phyloP scores from a whole-genome alignment of 2,329 filamentous ascomycete species.

The Colletotrichum filicis region DNA sequence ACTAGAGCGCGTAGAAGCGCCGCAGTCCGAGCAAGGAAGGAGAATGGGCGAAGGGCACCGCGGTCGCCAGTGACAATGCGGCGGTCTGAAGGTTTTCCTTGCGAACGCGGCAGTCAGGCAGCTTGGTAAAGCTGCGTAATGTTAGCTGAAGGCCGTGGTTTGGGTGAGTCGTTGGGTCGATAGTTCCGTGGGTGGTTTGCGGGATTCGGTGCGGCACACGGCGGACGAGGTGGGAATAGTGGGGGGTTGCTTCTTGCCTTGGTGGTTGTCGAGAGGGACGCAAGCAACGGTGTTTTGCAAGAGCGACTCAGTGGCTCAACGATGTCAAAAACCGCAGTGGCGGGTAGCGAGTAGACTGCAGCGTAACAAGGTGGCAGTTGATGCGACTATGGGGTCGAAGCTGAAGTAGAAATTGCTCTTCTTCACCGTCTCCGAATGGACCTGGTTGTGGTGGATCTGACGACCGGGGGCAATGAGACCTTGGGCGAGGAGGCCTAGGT shows the following conservation, averaged over 20 bases:
- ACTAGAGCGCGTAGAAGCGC: not conserved
- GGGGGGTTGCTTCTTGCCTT: not conserved
- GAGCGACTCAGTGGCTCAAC: not conserved
- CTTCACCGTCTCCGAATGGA: slow-evolving; percentile 6
- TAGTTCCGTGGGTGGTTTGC: not conserved
- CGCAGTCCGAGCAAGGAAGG: not conserved
- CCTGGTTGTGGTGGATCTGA: slow-evolving; percentile 3
- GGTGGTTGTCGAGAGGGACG: not conserved
- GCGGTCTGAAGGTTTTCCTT: not conserved
- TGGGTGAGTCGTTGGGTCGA: not conserved
- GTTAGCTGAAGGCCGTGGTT: not conserved
- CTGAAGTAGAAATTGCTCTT: slow-evolving; percentile 3
- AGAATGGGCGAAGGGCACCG: not conserved
- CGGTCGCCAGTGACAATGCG: not conserved
- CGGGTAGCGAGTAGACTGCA: not conserved
- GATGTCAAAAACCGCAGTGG: not conserved
- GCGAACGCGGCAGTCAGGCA: not conserved
- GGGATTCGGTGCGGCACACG: not conserved
- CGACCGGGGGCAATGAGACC: slow-evolving; percentile 12
- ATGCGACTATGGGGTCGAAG: not conserved
- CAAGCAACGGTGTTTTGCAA: not conserved
- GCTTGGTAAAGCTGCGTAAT: not conserved
- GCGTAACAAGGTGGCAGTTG: not conserved
- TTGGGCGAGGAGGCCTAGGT: slow-evolving; percentile 24
- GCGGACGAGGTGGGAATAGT: not conserved